phyloP scores from a whole-genome alignment of 169 alveolate genomes.

The Theileria parva region DNA sequence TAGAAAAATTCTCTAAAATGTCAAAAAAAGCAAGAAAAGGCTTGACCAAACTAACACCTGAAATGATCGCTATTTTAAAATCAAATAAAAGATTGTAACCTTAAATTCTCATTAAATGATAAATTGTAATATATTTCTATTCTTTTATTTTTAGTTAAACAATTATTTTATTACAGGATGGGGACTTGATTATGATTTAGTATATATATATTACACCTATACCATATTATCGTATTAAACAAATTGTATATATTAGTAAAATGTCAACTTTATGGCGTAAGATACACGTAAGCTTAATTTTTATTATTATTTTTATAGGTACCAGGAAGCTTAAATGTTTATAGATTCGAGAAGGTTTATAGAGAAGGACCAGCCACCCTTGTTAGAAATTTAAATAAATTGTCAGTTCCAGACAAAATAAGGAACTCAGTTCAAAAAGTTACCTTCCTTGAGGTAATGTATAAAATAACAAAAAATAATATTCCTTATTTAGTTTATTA shows the following conservation, averaged over 20 bases:
- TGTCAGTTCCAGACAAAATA: conserved; percentile 30
- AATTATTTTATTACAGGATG: neutral
- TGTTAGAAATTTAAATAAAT: neutral
- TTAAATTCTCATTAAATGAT: neutral
- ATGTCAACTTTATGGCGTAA: conserved; percentile 69
- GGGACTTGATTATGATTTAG: conserved; percentile 4
- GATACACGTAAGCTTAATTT: conserved; percentile 37
- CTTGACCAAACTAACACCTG: conserved; percentile 63
- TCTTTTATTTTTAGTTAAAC: neutral
- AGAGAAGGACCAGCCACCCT: conserved; percentile 49
- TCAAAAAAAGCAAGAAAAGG: conserved; percentile 57
- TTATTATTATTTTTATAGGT: conserved; percentile 15
- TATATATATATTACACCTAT: conserved; percentile 2
- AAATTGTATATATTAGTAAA: conserved; percentile 17
- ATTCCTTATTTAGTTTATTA: neutral
- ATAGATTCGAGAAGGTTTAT: conserved; percentile 60
- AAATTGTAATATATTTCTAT: neutral
- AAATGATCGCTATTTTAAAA: conserved; percentile 40
- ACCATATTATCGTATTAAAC: neutral
- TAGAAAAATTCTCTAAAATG: conserved; percentile 66
- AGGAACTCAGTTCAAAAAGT: conserved; percentile 52
- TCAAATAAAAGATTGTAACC: conserved; percentile 2
- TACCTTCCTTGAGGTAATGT: conserved; percentile 47
- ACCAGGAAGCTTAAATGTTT: conserved; percentile 61
- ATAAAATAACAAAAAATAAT: neutral